phyloP scores from a whole-genome alignment of 176 grass and related monocot genomes.

The Puccinellia tenuiflora region DNA sequence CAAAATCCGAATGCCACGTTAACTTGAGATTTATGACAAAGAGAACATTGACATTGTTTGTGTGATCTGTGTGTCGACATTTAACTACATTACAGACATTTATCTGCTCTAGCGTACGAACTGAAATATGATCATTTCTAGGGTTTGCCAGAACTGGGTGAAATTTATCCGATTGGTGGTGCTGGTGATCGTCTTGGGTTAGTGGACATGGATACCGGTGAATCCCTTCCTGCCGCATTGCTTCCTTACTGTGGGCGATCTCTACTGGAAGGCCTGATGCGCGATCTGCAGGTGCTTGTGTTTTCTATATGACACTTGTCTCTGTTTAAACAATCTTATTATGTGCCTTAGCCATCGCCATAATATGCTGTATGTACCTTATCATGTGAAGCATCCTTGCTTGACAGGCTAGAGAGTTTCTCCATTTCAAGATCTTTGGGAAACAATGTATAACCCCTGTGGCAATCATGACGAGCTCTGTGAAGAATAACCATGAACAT shows the following conservation, averaged over 20 bases:
- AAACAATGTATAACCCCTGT: conserved; percentile 90
- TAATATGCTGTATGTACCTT: background rate
- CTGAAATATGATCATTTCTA: conserved; percentile 57
- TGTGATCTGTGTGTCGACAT: background rate
- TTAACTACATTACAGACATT: background rate
- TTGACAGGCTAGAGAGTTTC: conserved; percentile 90
- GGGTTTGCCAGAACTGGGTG: conserved; percentile 95
- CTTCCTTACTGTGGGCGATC: conserved; percentile 88
- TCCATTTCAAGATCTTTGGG: conserved; percentile 89
- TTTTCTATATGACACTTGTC: background rate
- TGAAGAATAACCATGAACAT: conserved; percentile 93
- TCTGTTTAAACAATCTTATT: background rate
- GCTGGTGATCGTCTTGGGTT: conserved; percentile 93
- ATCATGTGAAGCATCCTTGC: background rate
- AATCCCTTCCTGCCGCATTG: conserved; percentile 91
- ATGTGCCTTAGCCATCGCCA: background rate
- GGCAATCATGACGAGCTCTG: conserved; percentile 97
- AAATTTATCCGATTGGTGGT: conserved; percentile 99
- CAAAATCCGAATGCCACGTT: conserved; percentile 8
- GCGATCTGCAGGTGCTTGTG: conserved; percentile 77
- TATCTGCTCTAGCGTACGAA: background rate
- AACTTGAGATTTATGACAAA: conserved; percentile 9
- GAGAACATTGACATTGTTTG: background rate
- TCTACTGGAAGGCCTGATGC: conserved; percentile 81
- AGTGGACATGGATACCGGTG: conserved; percentile 64